A percentile compares a stretch with the other conserved stretches of the same genome.
These are phyloP conservation scores for Podila clonocystis DNA, from an alignment of 192 early-diverging fungal genomes.

Conservation along the genomic window DNA sequence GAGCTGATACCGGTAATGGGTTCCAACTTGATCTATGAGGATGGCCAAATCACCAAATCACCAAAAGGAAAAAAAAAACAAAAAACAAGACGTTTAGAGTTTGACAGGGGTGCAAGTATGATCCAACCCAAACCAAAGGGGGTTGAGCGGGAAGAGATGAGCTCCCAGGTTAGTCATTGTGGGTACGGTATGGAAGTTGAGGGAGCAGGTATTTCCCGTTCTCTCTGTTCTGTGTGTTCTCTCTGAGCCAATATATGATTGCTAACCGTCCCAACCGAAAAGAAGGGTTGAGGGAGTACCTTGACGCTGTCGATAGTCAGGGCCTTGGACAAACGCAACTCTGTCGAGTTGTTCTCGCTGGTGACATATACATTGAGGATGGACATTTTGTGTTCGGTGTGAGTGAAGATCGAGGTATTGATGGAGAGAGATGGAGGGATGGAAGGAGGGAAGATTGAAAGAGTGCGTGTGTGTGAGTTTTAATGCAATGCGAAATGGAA, in stretches of 20 bases:
- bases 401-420: not conserved
- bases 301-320: conserved; percentile 76
- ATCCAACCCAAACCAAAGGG: not conserved
- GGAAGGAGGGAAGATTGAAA: not conserved
- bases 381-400: conserved; percentile 55
- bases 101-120: too few species aligned
- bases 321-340: conserved; percentile 87
- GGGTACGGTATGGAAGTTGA: not conserved
- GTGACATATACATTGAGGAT: conserved; percentile 94
- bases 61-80: not conserved
- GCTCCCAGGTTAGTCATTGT: not conserved
- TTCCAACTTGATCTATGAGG: conserved; percentile 76
- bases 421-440: not conserved
- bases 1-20: conserved; percentile 91
- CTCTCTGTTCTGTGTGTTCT: not conserved
- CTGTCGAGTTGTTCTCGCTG: conserved; percentile 81
- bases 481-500: too few species aligned
- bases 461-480: not conserved
- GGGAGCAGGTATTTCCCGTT: not conserved
- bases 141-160: not conserved
- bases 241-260: not conserved
- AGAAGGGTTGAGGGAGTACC: conserved; percentile 51
- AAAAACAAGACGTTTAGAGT: too few species aligned
- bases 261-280: not conserved
- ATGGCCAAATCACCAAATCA: not conserved